A percentile compares a stretch with the other conserved stretches of the same genome.
Evolutionary conservation across 1,139 yeast genomes (phyloP).

Genomic region (Groenewaldozyma sp.): DNA sequence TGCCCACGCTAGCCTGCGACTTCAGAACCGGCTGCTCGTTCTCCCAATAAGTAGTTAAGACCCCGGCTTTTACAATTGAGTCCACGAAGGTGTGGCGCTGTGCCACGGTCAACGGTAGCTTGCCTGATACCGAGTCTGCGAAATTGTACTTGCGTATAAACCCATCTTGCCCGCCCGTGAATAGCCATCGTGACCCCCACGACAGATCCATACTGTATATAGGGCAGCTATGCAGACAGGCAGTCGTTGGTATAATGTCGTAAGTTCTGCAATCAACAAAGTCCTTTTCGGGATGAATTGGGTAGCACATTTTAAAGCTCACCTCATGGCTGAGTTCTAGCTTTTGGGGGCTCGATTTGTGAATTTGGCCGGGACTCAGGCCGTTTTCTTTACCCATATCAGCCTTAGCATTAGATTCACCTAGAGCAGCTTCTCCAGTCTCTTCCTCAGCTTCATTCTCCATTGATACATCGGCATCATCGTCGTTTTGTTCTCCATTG

Average conservation of each 20-base stretch:
- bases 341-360: too few relatives aligned
- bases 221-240: conserved; percentile 34
- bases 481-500: conserved; percentile 6
- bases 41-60: conserved; percentile 83
- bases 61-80: conserved; percentile 73
- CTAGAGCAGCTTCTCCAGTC: conserved; percentile 7
- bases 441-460: conserved; percentile 5
- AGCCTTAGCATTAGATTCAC: conserved; percentile 12
- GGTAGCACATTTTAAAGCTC: conserved; percentile 17
- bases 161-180: conserved; percentile 97
- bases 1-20: conserved; percentile 38
- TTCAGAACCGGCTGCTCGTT: conserved; percentile 71
- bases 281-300: conserved; percentile 14
- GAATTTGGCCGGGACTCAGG: too few relatives aligned
- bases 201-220: conserved; percentile 72
- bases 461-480: too few relatives aligned
- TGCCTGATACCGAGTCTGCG: conserved; percentile 80
- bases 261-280: conserved; percentile 20
- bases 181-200: conserved; percentile 76
- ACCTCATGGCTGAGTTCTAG: conserved; percentile 4
- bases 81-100: conserved; percentile 87
- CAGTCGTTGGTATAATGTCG: conserved; percentile 36
- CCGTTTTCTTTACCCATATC: conserved; percentile 12
- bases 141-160: conserved; percentile 85
- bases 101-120: conserved; percentile 78